Percentiles rank a stretch among this genome's conserved stretches.
Evolutionary conservation across 164 flowering plant genomes (phyloP).

Genomic region (Stephania yunnanensis): DNA sequence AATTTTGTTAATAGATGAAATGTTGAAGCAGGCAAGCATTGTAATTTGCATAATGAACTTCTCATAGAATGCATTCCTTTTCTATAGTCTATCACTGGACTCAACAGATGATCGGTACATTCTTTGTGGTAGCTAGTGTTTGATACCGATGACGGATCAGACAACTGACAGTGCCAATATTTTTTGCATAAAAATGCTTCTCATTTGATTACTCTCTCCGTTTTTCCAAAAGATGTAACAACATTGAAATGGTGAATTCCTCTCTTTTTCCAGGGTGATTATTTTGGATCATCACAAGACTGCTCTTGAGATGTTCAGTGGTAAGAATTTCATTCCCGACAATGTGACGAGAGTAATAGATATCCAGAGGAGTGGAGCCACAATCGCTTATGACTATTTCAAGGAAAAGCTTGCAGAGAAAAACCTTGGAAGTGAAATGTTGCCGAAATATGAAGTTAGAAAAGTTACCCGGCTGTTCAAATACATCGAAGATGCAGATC

Average conservation of each 20-base stretch:
- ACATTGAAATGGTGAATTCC: neutral
- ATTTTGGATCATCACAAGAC: slow-evolving; percentile 88
- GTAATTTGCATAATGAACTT: too few relatives aligned
- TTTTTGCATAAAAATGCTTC: neutral
- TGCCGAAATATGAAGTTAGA: slow-evolving; percentile 27
- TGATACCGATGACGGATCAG: neutral
- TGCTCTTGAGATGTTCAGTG: slow-evolving; percentile 53
- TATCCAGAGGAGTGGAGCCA: slow-evolving; percentile 82
- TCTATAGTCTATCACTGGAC: neutral
- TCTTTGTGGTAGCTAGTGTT: neutral
- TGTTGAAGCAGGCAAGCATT: too few relatives aligned
- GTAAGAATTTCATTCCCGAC: slow-evolving; percentile 15
- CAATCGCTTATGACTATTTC: slow-evolving; percentile 84
- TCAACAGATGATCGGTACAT: neutral
- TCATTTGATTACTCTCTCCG: neutral
- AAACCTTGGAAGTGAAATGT: slow-evolving; percentile 11
- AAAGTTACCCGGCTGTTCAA: slow-evolving; percentile 46
- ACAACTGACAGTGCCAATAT: neutral
- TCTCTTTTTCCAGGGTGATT: slow-evolving; percentile 35
- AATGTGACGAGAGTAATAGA: slow-evolving; percentile 60
- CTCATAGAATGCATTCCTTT: too few relatives aligned
- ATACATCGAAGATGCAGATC: slow-evolving; percentile 77
- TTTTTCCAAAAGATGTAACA: neutral
- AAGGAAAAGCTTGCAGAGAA: slow-evolving; percentile 33
- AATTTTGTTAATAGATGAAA: neutral